A percentile compares a stretch with the other conserved stretches of the same genome.
These are phyloP conservation scores for Panicum hallii DNA, from an alignment of 202 grass and related monocot species.

Conservation along the genomic window DNA sequence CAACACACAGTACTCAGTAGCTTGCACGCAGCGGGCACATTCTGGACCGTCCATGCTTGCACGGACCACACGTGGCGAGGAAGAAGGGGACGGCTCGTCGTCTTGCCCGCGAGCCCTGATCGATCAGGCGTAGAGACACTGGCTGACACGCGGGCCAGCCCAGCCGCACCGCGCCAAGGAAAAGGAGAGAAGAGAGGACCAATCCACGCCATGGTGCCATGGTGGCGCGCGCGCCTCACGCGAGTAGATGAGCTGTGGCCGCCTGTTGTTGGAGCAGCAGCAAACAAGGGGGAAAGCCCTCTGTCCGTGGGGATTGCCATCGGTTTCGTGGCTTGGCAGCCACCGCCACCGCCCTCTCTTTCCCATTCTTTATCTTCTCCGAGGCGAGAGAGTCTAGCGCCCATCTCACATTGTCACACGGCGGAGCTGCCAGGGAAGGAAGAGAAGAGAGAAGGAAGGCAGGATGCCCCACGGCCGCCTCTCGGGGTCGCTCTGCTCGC, in stretches of 20 bases:
- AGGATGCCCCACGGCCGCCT: conserved; percentile 64
- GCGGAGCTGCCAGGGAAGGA: not conserved
- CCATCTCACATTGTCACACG: not conserved
- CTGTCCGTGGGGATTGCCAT: conserved; percentile 3
- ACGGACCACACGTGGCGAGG: not conserved
- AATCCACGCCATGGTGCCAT: conserved; percentile 13
- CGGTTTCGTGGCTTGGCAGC: conserved; percentile 38
- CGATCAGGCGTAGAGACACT: not conserved
- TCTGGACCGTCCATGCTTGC: conserved; percentile 12
- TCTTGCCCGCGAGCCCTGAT: not conserved
- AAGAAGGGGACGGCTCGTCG: not conserved
- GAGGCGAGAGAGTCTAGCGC: not conserved
- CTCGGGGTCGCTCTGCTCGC: conserved; percentile 49
- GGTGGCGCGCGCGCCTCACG: not conserved
- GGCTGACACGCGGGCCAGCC: not conserved
- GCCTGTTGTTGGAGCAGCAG: not conserved
- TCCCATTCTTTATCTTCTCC: not conserved
- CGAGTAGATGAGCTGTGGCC: not conserved
- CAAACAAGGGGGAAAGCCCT: conserved; percentile 9
- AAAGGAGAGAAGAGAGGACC: not conserved
- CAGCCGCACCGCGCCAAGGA: not conserved
- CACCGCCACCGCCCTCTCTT: not conserved
- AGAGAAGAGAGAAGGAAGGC: not conserved
- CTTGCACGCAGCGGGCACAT: not conserved
- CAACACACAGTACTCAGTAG: not conserved